Conservation (phyloP, 345 rosid genomes). For the Syzygium oleosum region DNA sequence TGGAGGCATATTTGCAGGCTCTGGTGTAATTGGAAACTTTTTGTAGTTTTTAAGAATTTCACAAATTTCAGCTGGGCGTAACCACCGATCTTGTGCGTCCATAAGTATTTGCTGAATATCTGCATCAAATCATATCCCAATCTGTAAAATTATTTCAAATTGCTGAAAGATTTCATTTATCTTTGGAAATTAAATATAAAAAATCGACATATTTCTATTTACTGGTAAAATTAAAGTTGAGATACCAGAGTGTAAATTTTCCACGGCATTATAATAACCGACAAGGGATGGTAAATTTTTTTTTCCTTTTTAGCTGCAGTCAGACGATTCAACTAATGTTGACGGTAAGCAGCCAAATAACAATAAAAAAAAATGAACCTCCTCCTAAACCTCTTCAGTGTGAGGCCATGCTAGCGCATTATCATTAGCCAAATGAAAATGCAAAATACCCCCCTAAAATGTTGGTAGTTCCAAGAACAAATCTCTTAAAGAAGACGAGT, state of each 20-base stretch:
- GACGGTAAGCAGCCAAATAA: not conserved
- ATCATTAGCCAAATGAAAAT: not conserved
- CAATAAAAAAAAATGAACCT: not conserved
- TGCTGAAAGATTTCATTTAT: not conserved
- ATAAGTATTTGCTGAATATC: conserved; percentile 71
- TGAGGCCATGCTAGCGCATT: not conserved
- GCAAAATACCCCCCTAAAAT: not conserved
- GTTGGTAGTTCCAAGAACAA: not conserved
- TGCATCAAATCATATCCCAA: conserved; percentile 16
- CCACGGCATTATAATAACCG: too few species aligned
- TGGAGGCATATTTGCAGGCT: conserved; percentile 60
- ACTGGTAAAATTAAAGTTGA: not conserved
- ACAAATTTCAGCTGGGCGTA: conserved; percentile 91
- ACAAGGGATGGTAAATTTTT: not conserved
- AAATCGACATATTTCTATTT: not conserved
- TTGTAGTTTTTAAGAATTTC: conserved; percentile 67
- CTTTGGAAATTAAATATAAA: not conserved
- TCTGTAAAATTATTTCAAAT: not conserved
- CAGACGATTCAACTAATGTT: not conserved
- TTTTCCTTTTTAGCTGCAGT: not conserved
- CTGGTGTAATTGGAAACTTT: conserved; percentile 56
- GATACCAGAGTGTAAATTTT: not conserved
- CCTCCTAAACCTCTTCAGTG: not conserved
- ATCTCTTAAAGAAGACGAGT: not conserved
- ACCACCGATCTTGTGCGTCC: conserved; percentile 90